Conservation (phyloP, 2,329 filamentous ascomycete species). For the Talaromyces islandicus region DNA sequence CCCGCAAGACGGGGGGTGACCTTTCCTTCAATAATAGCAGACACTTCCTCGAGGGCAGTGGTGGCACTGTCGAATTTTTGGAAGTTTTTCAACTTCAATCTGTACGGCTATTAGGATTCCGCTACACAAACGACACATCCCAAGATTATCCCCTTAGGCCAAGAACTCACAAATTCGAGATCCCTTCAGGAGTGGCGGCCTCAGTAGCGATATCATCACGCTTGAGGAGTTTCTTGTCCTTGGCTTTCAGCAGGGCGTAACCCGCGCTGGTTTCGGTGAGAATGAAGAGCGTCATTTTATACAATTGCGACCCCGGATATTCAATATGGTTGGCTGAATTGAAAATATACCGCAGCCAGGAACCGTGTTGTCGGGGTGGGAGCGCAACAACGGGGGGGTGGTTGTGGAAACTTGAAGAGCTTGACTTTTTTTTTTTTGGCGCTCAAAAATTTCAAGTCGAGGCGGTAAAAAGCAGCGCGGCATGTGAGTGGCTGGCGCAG, state of each 20-base stretch:
- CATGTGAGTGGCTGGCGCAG: constrained; percentile 13
- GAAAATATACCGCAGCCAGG: constrained; percentile 13
- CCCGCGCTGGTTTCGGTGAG: constrained; percentile 91
- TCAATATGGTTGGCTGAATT: constrained; percentile 13
- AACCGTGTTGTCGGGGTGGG: constrained; percentile 15
- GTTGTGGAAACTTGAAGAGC: constrained; percentile 20
- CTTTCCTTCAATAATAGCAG: constrained; percentile 85
- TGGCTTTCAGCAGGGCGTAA: constrained; percentile 96
- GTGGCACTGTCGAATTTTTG: constrained; percentile 94
- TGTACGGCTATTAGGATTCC: constrained; percentile 29
- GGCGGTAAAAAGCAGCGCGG: constrained; percentile 25
- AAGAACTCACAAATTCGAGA: constrained; percentile 71
- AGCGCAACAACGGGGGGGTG: constrained; percentile 17
- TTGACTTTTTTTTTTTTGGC: constrained; percentile 13
- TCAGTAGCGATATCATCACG: constrained; percentile 72
- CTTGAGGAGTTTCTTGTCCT: constrained; percentile 97
- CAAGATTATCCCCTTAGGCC: not conserved
- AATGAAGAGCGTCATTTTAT: constrained; percentile 81
- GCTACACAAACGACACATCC: not conserved
- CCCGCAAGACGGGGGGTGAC: constrained; percentile 79
- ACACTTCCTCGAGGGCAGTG: constrained; percentile 83
- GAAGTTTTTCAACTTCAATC: constrained; percentile 94
- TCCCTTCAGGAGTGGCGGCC: constrained; percentile 72
- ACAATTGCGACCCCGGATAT: constrained; percentile 24
- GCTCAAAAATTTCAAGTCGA: constrained; percentile 12